Percentiles rank a stretch among this genome's conserved stretches.
These are phyloP conservation scores for Ettlia oleoabundans DNA, from an alignment of 139 green algal genomes.

Conservation along the genomic window DNA sequence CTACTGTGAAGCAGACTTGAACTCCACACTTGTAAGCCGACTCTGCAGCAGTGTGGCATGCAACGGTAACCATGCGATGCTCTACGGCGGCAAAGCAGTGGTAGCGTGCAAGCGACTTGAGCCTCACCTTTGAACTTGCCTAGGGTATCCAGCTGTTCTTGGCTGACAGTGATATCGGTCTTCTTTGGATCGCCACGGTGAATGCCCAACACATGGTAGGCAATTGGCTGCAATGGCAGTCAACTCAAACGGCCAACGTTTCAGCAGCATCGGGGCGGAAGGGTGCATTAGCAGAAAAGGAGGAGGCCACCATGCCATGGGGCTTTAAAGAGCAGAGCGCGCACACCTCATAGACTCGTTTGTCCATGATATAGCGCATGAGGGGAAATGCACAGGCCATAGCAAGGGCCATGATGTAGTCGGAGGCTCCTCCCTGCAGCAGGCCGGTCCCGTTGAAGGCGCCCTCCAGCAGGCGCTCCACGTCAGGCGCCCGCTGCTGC, in stretches of 20 bases:
- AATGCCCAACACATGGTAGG: background rate
- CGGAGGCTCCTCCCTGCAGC: constrained; percentile 19
- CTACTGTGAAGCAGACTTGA: constrained; percentile 38
- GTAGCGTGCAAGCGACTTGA: background rate
- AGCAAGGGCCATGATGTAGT: constrained; percentile 33
- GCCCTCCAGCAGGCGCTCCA: constrained; percentile 15
- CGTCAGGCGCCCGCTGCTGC: background rate
- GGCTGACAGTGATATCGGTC: constrained; percentile 1
- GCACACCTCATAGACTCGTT: constrained; percentile 37
- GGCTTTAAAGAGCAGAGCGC: background rate
- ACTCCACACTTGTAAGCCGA: constrained; percentile 48
- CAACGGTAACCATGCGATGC: background rate
- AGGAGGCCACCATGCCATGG: too few relatives aligned
- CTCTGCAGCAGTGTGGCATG: constrained; percentile 25
- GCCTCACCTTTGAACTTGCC: constrained; percentile 29
- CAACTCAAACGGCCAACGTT: too few relatives aligned
- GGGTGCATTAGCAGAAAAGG: too few relatives aligned
- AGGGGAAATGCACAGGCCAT: constrained; percentile 45
- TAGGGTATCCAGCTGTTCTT: constrained; percentile 22
- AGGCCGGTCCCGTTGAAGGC: constrained; percentile 25
- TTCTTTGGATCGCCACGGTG: constrained; percentile 10
- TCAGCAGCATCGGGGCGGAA: too few relatives aligned
- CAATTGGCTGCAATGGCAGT: constrained; percentile 12
- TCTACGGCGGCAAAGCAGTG: background rate
- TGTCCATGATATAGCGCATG: constrained; percentile 40